Conservation (phyloP, 768 basidiomycete species). For the Boletus sp. region DNA sequence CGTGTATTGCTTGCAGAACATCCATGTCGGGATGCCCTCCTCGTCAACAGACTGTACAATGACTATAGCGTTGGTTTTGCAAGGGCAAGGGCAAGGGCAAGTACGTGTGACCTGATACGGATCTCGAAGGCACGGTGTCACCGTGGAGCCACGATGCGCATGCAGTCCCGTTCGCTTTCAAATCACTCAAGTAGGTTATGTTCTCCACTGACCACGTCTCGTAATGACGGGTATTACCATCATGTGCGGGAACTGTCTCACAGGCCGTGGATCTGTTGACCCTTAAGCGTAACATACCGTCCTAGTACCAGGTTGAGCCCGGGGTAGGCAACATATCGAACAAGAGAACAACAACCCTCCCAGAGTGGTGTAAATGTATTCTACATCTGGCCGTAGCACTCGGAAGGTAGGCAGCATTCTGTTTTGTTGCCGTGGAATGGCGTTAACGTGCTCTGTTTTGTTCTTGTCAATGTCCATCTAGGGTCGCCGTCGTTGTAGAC, state of each 20-base stretch:
- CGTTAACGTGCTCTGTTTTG: not conserved
- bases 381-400: too few species aligned
- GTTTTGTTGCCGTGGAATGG: not conserved
- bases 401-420: not conserved
- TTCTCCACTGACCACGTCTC: not conserved
- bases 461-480: not conserved
- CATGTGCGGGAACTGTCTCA: not conserved
- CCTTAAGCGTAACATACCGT: not conserved
- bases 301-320: not conserved
- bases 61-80: conserved; percentile 1
- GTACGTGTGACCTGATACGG: not conserved
- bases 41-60: not conserved
- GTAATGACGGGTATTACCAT: not conserved
- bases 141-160: conserved; percentile 12
- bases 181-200: not conserved
- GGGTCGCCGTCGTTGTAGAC: not conserved
- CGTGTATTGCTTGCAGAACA: conserved; percentile 11
- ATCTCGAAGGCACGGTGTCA: conserved; percentile 6
- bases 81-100: not conserved
- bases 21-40: conserved; percentile 10
- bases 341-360: not conserved
- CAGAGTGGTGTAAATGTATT: not conserved
- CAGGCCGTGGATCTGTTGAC: not conserved
- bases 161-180: not conserved
- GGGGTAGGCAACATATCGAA: not conserved